A percentile compares a stretch with the other conserved stretches of the same genome.
Evolutionary conservation across 176 grass and related monocot genomes (phyloP).

Genomic region (Triticum monococcum): DNA sequence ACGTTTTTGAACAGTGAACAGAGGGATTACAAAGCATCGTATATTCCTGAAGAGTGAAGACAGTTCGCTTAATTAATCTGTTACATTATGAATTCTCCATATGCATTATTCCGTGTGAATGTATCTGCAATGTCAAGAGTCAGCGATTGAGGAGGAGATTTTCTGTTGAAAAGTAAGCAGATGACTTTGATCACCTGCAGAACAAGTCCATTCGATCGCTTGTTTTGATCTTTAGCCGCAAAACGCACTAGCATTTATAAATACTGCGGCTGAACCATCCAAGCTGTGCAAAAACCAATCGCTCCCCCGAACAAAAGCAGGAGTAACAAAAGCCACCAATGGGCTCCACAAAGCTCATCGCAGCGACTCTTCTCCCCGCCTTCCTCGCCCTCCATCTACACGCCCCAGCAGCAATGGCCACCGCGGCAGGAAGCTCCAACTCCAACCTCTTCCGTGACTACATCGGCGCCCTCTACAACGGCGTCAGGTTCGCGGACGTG

Average conservation of each 20-base stretch:
- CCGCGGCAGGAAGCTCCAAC: conserved; percentile 17
- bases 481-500: conserved; percentile 81
- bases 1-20: too few relatives aligned
- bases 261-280: neutral
- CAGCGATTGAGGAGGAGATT: neutral
- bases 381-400: conserved; percentile 17
- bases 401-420: neutral
- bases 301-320: neutral
- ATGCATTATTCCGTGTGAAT: neutral
- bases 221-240: neutral
- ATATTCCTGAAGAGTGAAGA: too few relatives aligned
- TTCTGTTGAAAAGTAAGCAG: neutral
- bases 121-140: neutral
- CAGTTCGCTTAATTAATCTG: too few relatives aligned
- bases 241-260: neutral
- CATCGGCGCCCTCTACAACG: conserved; percentile 65
- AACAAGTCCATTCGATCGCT: conserved; percentile 7
- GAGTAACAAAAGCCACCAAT: conserved; percentile 20
- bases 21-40: too few relatives aligned
- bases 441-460: conserved; percentile 77
- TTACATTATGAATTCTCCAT: neutral
- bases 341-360: conserved; percentile 37
- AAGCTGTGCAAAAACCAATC: neutral
- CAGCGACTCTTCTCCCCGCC: conserved; percentile 10
- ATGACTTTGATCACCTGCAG: conserved; percentile 18